Evolutionary conservation across 1,139 yeast genomes (phyloP).

Genomic region (Debaryomycetaceae sp.): DNA sequence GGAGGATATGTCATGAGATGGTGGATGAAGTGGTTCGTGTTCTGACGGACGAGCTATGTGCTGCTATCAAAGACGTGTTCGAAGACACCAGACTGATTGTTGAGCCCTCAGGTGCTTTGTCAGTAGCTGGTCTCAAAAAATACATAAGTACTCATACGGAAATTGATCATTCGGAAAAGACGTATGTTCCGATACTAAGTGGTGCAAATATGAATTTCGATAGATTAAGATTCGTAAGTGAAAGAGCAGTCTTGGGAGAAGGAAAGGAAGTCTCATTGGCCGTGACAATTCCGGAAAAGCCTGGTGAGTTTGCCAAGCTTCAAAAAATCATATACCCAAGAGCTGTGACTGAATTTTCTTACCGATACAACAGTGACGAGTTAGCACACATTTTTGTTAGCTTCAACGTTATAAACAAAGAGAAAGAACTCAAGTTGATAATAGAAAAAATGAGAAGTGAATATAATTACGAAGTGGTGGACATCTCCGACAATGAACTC

Average conservation of each 20-base stretch:
- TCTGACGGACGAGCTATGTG: constrained; percentile 92
- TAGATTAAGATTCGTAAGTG: constrained; percentile 93
- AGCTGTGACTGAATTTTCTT: constrained; percentile 88
- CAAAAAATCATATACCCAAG: constrained; percentile 80
- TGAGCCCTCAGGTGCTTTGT: constrained; percentile 96
- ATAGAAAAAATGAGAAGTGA: constrained; percentile 36
- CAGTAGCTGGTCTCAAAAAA: constrained; percentile 91
- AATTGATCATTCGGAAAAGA: constrained; percentile 64
- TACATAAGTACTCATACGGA: constrained; percentile 67
- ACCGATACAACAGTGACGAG: constrained; percentile 59
- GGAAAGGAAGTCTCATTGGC: constrained; percentile 93
- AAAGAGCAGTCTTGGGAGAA: constrained; percentile 96
- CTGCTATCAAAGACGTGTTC: constrained; percentile 94
- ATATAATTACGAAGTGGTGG: constrained; percentile 62
- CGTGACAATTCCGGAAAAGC: constrained; percentile 84
- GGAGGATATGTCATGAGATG: constrained; percentile 70
- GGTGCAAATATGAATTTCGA: constrained; percentile 99
- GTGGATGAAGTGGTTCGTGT: constrained; percentile 89
- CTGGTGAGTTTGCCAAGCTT: constrained; percentile 81
- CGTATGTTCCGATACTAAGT: constrained; percentile 81
- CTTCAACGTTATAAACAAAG: constrained; percentile 75
- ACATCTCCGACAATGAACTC: constrained; percentile 86
- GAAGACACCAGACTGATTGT: constrained; percentile 92
- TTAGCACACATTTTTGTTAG: constrained; percentile 82
- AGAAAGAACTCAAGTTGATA: constrained; percentile 45